Evolutionary conservation across 257 asterid species (phyloP).

Genomic region (Cruciata laevipes): DNA sequence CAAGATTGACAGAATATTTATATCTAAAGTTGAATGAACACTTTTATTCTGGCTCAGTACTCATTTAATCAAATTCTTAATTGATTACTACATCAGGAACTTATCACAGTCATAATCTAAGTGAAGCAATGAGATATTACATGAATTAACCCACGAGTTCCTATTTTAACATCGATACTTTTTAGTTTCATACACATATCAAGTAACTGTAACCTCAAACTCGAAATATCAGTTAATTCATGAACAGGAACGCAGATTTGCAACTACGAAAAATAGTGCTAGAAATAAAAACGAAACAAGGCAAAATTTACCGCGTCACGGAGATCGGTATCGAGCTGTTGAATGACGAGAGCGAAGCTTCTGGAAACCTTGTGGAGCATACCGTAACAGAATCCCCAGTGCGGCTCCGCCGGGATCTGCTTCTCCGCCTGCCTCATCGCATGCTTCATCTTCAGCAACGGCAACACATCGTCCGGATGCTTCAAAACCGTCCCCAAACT

Average conservation of each 20-base stretch:
- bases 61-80: background rate
- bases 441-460: constrained; percentile 70
- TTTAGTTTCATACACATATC: background rate
- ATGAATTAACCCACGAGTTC: background rate
- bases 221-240: background rate
- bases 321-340: constrained; percentile 88
- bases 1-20: background rate
- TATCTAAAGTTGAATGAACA: background rate
- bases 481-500: constrained; percentile 58
- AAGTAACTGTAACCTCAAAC: background rate
- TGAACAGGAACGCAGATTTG: background rate
- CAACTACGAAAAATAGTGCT: background rate
- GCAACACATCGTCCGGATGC: constrained; percentile 86
- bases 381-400: constrained; percentile 88
- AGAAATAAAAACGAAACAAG: background rate
- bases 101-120: background rate
- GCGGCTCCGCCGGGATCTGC: constrained; percentile 88
- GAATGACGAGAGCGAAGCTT: constrained; percentile 80
- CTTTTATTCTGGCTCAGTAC: background rate
- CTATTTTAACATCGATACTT: background rate
- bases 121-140: background rate
- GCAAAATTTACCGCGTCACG: constrained; percentile 73
- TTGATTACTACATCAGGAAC: background rate
- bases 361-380: constrained; percentile 92
- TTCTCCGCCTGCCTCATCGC: constrained; percentile 66